These are phyloP conservation scores for Hemisphaericaspora lyxosophila DNA, from an alignment of 1,139 yeast species.

Conservation along the genomic window DNA sequence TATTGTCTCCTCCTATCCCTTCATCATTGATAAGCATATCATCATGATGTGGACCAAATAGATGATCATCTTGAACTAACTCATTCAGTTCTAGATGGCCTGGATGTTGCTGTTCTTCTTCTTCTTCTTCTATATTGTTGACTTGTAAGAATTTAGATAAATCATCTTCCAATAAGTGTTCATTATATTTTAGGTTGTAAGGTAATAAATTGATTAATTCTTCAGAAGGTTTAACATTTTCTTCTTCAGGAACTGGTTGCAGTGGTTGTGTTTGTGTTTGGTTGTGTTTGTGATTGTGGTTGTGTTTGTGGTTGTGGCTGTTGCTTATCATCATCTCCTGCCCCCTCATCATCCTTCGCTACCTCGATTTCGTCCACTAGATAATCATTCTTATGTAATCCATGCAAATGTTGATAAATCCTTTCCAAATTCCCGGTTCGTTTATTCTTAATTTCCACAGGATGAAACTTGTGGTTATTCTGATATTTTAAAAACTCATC, in stretches of 20 bases:
- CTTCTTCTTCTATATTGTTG: conserved; percentile 8
- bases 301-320: neutral
- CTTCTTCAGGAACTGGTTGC: conserved; percentile 11
- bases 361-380: conserved; percentile 23
- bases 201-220: conserved; percentile 26
- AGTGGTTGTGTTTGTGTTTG: neutral
- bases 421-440: conserved; percentile 17
- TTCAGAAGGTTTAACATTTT: conserved; percentile 20
- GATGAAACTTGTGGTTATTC: conserved; percentile 32
- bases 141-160: conserved; percentile 19
- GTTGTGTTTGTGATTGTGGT: neutral
- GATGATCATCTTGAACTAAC: conserved; percentile 4
- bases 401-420: conserved; percentile 24
- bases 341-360: conserved; percentile 2
- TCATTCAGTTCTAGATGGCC: neutral
- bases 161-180: conserved; percentile 25
- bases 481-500: conserved; percentile 30
- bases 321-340: neutral
- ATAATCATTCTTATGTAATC: conserved; percentile 31
- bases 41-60: conserved; percentile 5
- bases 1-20: conserved; percentile 19
- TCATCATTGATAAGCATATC: conserved; percentile 13
- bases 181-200: conserved; percentile 31
- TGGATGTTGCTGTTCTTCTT: neutral
- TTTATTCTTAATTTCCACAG: conserved; percentile 19